Evolutionary conservation across 371 early-diverging fungal species (phyloP).

Genomic region (Mucor saturninus): DNA sequence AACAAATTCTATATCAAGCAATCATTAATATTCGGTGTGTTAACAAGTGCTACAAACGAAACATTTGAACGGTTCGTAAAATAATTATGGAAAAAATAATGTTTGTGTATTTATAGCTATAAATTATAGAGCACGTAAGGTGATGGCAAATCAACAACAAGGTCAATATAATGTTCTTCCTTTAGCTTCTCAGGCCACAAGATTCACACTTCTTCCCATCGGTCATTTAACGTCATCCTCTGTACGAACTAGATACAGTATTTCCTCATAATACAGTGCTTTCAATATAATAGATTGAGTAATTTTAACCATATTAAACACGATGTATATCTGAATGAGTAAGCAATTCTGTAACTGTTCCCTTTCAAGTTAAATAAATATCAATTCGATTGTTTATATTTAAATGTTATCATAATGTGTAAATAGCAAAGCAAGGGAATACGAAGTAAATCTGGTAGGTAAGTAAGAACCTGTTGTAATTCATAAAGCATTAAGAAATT

Average conservation of each 20-base stretch:
- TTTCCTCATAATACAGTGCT: not conserved
- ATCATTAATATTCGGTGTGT: conserved; percentile 49
- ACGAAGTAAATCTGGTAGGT: too few relatives aligned
- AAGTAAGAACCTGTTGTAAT: too few relatives aligned
- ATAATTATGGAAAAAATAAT: not conserved
- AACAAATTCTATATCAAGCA: conserved; percentile 56
- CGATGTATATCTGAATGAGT: too few relatives aligned
- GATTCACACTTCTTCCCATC: conserved; percentile 61
- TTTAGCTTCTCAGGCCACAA: conserved; percentile 49
- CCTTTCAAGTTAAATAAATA: too few relatives aligned
- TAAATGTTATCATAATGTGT: too few relatives aligned
- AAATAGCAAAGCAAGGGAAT: too few relatives aligned
- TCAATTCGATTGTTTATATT: too few relatives aligned
- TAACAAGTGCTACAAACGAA: conserved; percentile 46
- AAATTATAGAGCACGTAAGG: conserved; percentile 20
- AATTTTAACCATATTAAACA: too few relatives aligned
- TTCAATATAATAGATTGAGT: too few relatives aligned
- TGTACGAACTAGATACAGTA: conserved; percentile 10
- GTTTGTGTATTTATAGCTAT: not conserved
- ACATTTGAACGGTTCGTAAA: conserved; percentile 52
- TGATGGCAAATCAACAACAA: conserved; percentile 24
- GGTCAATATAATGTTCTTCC: conserved; percentile 57
- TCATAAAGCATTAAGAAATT: too few relatives aligned
- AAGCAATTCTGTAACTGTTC: too few relatives aligned
- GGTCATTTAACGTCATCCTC: conserved; percentile 44